phyloP scores from a whole-genome alignment of 129 eudicot genomes.

The Scalesia atractyloides region DNA sequence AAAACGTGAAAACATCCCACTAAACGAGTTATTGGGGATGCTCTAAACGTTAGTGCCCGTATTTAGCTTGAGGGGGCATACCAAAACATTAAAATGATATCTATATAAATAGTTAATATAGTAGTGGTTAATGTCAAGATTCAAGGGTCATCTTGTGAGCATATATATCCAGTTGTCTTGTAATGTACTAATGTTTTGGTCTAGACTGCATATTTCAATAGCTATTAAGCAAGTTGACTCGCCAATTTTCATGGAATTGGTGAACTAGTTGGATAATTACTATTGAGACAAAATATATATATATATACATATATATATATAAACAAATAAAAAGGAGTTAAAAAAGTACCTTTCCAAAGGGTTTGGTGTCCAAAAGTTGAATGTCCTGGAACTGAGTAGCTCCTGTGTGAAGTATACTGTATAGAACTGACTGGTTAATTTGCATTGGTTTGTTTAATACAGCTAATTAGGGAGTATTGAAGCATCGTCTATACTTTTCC shows the following conservation, averaged over 20 bases:
- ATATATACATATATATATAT: no score
- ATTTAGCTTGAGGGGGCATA: no score
- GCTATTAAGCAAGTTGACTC: not conserved
- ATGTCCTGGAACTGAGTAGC: constrained; percentile 89
- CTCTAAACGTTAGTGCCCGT: no score
- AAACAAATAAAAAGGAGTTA: not conserved
- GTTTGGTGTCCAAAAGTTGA: constrained; percentile 87
- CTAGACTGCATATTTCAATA: no score
- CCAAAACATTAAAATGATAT: no score
- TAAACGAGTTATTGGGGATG: no score
- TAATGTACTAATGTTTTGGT: no score
- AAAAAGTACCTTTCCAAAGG: constrained; percentile 77
- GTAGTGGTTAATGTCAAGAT: no score
- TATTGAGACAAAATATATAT: not conserved
- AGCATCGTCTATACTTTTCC: not conserved
- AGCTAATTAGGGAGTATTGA: constrained; percentile 22
- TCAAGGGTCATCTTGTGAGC: no score
- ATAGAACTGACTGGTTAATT: not conserved
- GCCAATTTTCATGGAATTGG: not conserved
- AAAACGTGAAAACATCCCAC: no score
- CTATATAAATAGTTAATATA: no score
- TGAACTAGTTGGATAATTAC: not conserved
- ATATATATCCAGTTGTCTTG: no score
- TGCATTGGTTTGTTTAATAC: constrained; percentile 29
- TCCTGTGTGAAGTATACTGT: constrained; percentile 83